phyloP scores from a whole-genome alignment of 495 filamentous ascomycete species.

The Podospora tetraspora region DNA sequence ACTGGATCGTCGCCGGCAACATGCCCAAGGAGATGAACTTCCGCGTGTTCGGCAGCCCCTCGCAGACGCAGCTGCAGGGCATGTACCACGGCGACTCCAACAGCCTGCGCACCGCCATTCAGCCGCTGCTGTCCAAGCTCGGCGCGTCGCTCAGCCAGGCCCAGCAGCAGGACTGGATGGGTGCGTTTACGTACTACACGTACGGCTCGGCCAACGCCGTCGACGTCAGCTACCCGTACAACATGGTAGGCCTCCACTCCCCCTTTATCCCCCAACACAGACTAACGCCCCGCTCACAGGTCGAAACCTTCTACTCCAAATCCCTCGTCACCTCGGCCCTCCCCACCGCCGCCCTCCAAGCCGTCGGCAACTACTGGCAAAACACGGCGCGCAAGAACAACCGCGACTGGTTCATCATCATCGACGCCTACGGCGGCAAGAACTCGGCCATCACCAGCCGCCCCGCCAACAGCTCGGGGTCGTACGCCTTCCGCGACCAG shows the following conservation, averaged over 20 bases:
- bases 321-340: slow-evolving; percentile 38
- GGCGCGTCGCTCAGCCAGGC: slow-evolving; percentile 29
- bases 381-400: slow-evolving; percentile 31
- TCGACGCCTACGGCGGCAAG: slow-evolving; percentile 41
- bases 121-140: slow-evolving; percentile 34
- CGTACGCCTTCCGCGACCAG: slow-evolving; percentile 30
- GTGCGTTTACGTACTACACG: slow-evolving; percentile 38
- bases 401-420: slow-evolving; percentile 41
- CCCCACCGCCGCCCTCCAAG: slow-evolving; percentile 27
- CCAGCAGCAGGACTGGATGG: slow-evolving; percentile 39
- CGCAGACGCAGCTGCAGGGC: slow-evolving; percentile 40
- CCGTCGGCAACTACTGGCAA: slow-evolving; percentile 40
- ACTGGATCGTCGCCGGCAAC: slow-evolving; percentile 29
- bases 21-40: slow-evolving; percentile 44
- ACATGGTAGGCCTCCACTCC: slow-evolving; percentile 24
- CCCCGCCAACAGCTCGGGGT: slow-evolving; percentile 28
- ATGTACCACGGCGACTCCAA: slow-evolving; percentile 36
- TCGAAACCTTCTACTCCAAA: slow-evolving; percentile 45
- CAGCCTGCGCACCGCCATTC: slow-evolving; percentile 31
- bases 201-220: slow-evolving; percentile 30
- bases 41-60: slow-evolving; percentile 37
- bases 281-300: slow-evolving; percentile 21
- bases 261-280: neutral
- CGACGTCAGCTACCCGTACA: slow-evolving; percentile 41
- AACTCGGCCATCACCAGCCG: slow-evolving; percentile 39